These are phyloP conservation scores for Talaromyces trachyspermus DNA, from an alignment of 495 filamentous ascomycete species.

Conservation along the genomic window DNA sequence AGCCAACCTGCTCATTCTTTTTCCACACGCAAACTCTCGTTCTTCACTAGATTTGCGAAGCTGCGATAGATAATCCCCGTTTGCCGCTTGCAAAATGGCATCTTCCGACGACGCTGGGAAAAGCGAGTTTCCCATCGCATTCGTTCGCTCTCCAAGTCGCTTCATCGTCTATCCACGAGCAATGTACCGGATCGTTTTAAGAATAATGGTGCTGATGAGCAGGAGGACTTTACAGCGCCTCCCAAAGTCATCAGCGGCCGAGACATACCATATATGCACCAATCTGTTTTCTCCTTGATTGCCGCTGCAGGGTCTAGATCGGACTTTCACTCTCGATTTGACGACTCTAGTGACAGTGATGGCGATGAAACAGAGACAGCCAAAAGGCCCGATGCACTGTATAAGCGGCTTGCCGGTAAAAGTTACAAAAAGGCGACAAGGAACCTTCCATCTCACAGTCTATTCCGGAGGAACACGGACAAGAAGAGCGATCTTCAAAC, in stretches of 20 bases:
- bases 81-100: constrained; percentile 1
- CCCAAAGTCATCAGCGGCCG: constrained; percentile 32
- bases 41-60: no score
- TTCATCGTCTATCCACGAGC: constrained; percentile 52
- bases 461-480: constrained; percentile 2
- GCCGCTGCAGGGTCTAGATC: constrained; percentile 78
- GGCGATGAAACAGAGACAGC: constrained; percentile 41
- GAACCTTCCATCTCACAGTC: constrained; percentile 8
- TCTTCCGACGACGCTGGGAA: constrained; percentile 25
- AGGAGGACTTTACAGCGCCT: constrained; percentile 67
- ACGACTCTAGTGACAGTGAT: constrained; percentile 76
- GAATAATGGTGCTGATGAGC: constrained; percentile 62
- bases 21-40: background rate
- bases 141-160: constrained; percentile 51
- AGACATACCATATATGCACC: constrained; percentile 68
- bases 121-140: constrained; percentile 41
- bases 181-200: constrained; percentile 72
- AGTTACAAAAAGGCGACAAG: background rate
- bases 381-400: background rate
- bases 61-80: background rate
- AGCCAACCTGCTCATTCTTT: no score
- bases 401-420: background rate
- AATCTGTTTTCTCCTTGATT: constrained; percentile 90
- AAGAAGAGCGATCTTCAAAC: background rate
- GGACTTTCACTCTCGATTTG: constrained; percentile 74